Percentiles rank a stretch among this genome's conserved stretches.
phyloP scores from a whole-genome alignment of 2,329 filamentous ascomycete genomes.

The Cyphellophora europaea region DNA sequence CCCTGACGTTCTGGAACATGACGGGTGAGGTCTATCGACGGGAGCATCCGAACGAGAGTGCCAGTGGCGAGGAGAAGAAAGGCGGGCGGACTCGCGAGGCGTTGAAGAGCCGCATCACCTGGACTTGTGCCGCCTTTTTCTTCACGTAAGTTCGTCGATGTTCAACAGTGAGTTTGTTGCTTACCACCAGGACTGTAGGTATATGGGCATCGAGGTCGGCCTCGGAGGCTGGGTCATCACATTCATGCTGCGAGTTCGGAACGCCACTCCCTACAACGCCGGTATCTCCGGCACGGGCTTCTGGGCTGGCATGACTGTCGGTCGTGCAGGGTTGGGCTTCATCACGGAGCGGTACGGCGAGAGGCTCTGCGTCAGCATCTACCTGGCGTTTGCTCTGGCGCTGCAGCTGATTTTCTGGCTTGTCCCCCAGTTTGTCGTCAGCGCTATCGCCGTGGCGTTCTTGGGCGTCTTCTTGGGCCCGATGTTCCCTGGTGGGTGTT shows the following conservation, averaged over 20 bases:
- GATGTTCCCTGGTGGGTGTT: slow-evolving; percentile 62
- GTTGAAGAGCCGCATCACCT: slow-evolving; percentile 43
- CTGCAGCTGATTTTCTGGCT: slow-evolving; percentile 71
- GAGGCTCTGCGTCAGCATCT: slow-evolving; percentile 50
- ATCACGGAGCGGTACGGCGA: slow-evolving; percentile 60
- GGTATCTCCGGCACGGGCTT: slow-evolving; percentile 64
- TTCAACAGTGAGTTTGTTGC: too few relatives aligned
- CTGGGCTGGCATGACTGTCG: slow-evolving; percentile 70
- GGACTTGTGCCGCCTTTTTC: slow-evolving; percentile 62
- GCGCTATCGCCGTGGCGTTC: slow-evolving; percentile 59
- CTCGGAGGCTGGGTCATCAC: slow-evolving; percentile 63
- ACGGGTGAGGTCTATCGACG: slow-evolving; percentile 50
- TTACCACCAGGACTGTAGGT: too few relatives aligned
- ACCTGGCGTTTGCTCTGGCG: slow-evolving; percentile 52
- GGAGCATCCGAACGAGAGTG: slow-evolving; percentile 31
- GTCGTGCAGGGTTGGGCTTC: slow-evolving; percentile 61
- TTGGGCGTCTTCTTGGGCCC: slow-evolving; percentile 72
- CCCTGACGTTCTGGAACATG: slow-evolving; percentile 54
- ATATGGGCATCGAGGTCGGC: slow-evolving; percentile 56
- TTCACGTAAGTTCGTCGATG: slow-evolving; percentile 41
- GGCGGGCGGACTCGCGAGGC: slow-evolving; percentile 29
- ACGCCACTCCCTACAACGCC: slow-evolving; percentile 59
- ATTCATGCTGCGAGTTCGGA: slow-evolving; percentile 73
- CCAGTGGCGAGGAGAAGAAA: slow-evolving; percentile 2
- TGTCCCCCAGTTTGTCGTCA: slow-evolving; percentile 62